Evolutionary conservation across 345 rosid species (phyloP).

Genomic region (Acer negundo): DNA sequence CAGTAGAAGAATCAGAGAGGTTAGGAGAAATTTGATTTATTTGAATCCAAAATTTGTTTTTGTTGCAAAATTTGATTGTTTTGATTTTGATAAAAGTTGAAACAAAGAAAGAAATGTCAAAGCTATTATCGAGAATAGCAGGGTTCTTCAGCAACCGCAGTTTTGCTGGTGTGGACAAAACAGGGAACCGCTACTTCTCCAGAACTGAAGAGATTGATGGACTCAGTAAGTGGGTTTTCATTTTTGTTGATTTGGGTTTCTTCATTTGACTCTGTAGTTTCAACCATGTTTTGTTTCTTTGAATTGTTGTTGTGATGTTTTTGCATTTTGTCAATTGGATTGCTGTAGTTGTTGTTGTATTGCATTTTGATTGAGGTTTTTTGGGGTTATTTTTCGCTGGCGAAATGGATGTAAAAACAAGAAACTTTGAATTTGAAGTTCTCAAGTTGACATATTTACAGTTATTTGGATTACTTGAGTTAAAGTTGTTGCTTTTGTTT

Average conservation of each 20-base stretch:
- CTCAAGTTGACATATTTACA: background rate
- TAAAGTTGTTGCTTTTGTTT: background rate
- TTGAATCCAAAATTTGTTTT: too few relatives aligned
- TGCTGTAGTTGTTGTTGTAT: background rate
- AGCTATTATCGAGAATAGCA: conserved; percentile 65
- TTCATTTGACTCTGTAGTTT: background rate
- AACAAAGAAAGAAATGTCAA: conserved; percentile 56
- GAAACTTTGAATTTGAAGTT: background rate
- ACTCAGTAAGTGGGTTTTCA: conserved; percentile 52
- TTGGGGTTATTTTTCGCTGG: background rate
- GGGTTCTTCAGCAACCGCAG: conserved; percentile 62
- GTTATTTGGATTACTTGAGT: background rate
- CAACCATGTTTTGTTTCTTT: background rate
- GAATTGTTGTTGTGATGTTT: background rate
- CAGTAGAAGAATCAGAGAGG: background rate
- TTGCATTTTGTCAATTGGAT: conserved; percentile 7
- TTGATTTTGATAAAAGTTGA: background rate
- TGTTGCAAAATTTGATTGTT: too few relatives aligned
- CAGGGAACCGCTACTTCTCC: conserved; percentile 83
- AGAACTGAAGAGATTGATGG: conserved; percentile 83
- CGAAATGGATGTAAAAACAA: background rate
- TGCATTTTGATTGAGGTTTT: background rate
- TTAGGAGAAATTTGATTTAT: background rate
- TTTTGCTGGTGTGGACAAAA: conserved; percentile 61
- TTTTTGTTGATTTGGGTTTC: background rate